Conservation (phyloP, 257 asterid genomes). For the Scutellaria barbata region DNA sequence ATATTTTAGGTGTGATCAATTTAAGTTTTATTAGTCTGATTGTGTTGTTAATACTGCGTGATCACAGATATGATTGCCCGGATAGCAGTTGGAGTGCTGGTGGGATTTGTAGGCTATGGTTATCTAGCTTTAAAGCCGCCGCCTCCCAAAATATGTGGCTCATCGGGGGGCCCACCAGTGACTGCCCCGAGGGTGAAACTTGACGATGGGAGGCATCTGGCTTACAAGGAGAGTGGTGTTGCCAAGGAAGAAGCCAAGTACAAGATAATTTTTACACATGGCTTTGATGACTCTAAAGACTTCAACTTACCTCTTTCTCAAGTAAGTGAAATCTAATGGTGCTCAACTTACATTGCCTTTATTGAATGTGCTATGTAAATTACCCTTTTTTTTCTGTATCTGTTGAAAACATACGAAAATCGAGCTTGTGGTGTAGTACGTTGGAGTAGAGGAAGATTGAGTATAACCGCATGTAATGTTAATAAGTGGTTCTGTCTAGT, state of each 20-base stretch:
- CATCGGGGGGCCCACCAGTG: conserved; percentile 78
- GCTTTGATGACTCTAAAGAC: conserved; percentile 73
- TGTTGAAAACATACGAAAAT: conserved; percentile 5
- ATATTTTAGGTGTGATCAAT: conserved; percentile 6
- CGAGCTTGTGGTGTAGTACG: not conserved
- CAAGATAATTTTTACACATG: conserved; percentile 68
- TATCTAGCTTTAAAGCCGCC: conserved; percentile 63
- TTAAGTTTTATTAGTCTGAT: not conserved
- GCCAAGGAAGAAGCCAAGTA: conserved; percentile 63
- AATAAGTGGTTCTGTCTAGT: not conserved
- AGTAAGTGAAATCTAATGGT: conserved; percentile 44
- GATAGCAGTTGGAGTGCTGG: conserved; percentile 53
- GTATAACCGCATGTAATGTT: not conserved
- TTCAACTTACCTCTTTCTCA: conserved; percentile 54
- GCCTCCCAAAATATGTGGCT: conserved; percentile 71
- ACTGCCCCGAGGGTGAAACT: conserved; percentile 71
- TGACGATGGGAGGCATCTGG: conserved; percentile 73
- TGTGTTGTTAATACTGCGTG: not conserved
- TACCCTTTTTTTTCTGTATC: not conserved
- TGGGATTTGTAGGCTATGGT: conserved; percentile 57
- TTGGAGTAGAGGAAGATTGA: not conserved
- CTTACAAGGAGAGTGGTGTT: conserved; percentile 74
- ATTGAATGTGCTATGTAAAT: too few species aligned
- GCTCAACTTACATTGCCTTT: conserved; percentile 12
- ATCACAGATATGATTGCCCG: conserved; percentile 59